phyloP scores from a whole-genome alignment of 805 yeast species.

The Metschnikowia continentalis region DNA sequence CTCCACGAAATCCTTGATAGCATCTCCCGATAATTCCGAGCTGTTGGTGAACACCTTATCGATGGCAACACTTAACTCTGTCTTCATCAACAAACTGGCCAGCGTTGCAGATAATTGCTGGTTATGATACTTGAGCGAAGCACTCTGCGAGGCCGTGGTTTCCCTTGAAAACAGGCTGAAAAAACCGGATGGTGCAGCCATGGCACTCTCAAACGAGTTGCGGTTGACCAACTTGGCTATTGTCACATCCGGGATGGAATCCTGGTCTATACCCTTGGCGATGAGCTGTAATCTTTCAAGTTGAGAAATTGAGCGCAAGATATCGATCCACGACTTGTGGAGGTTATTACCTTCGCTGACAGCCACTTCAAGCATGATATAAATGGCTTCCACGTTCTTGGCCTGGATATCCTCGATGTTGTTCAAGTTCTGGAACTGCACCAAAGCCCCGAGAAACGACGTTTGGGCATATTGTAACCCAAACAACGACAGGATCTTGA shows the following conservation, averaged over 20 bases:
- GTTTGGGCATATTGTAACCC: constrained; percentile 80
- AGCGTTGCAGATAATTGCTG: constrained; percentile 61
- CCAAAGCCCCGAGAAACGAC: constrained; percentile 84
- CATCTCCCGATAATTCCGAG: constrained; percentile 71
- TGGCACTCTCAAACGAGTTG: constrained; percentile 44
- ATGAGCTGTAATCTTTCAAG: constrained; percentile 85
- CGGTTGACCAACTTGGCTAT: constrained; percentile 64
- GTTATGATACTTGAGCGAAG: constrained; percentile 65
- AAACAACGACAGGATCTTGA: constrained; percentile 79
- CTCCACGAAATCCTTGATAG: constrained; percentile 80
- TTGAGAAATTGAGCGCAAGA: constrained; percentile 80
- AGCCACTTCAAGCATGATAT: constrained; percentile 70
- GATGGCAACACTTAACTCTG: constrained; percentile 72
- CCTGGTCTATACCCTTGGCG: constrained; percentile 82
- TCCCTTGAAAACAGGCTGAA: constrained; percentile 53
- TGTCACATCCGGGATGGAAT: constrained; percentile 78
- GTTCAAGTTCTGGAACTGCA: constrained; percentile 78
- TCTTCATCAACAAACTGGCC: constrained; percentile 53
- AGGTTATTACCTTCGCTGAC: constrained; percentile 74
- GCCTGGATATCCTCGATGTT: constrained; percentile 71
- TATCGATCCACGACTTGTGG: constrained; percentile 74
- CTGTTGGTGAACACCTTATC: constrained; percentile 87
- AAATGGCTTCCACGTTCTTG: constrained; percentile 79
- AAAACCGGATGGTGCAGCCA: constrained; percentile 41
- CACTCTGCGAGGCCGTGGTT: constrained; percentile 58